Conservation (phyloP, 1,284 basidiomycete species). For the Rhizoctonia solani region DNA sequence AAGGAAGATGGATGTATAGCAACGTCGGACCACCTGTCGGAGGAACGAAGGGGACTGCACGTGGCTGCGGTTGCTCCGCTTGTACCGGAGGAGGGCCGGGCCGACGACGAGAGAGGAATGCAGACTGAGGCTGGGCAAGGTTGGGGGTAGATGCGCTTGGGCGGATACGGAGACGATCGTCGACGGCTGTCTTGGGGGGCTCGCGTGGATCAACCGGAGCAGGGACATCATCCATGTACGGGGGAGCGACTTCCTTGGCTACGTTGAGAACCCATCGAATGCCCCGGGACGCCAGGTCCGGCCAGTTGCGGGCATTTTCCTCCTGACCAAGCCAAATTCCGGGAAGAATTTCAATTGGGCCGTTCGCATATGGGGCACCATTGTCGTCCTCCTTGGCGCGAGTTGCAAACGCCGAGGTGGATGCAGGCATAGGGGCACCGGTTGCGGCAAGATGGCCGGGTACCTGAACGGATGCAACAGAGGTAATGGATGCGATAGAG, state of each 20-base stretch:
- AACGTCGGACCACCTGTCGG: slow-evolving; percentile 71
- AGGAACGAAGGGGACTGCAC: slow-evolving; percentile 50
- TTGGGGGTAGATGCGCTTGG: slow-evolving; percentile 70
- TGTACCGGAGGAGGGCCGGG: slow-evolving; percentile 35
- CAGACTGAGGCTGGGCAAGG: slow-evolving; percentile 53
- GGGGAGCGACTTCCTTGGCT: slow-evolving; percentile 87
- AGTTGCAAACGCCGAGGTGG: slow-evolving; percentile 53
- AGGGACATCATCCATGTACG: slow-evolving; percentile 51
- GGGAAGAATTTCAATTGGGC: slow-evolving; percentile 87
- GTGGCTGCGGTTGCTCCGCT: slow-evolving; percentile 6
- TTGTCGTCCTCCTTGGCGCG: slow-evolving; percentile 69
- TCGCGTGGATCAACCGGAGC: slow-evolving; percentile 14
- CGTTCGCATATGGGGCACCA: slow-evolving; percentile 75
- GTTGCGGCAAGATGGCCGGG: not conserved
- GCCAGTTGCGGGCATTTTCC: slow-evolving; percentile 85
- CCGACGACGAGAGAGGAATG: slow-evolving; percentile 55
- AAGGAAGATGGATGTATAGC: slow-evolving; percentile 90
- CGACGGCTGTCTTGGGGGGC: slow-evolving; percentile 39
- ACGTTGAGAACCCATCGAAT: slow-evolving; percentile 91
- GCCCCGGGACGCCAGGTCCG: slow-evolving; percentile 66
- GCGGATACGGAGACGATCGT: slow-evolving; percentile 52
- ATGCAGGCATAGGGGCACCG: slow-evolving; percentile 47
- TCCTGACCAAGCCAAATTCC: slow-evolving; percentile 93
- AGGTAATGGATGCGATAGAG: slow-evolving; percentile 41
- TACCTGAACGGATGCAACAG: slow-evolving; percentile 28